Conservation (phyloP, 257 asterid species). For the Primulina huaijiensis region DNA sequence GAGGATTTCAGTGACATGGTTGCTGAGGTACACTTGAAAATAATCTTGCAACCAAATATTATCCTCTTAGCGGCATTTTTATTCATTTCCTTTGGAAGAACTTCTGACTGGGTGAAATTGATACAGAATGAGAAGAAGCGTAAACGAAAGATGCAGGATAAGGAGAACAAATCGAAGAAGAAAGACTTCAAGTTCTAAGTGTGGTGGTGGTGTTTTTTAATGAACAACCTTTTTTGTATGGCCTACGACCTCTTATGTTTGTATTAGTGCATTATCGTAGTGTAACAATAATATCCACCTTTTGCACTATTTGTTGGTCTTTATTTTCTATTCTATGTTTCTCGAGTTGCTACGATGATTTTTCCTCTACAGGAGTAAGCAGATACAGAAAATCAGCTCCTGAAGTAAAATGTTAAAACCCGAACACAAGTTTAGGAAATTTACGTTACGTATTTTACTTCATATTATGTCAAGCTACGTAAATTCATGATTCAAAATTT, state of each 20-base stretch:
- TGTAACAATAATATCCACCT: no score
- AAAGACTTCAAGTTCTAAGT: conserved; percentile 77
- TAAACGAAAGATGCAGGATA: conserved; percentile 90
- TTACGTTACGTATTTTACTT: neutral
- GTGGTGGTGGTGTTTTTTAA: neutral
- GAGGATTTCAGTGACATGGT: conserved; percentile 99
- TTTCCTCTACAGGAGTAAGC: neutral
- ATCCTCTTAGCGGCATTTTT: neutral
- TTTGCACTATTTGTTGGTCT: neutral
- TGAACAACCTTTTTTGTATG: conserved; percentile 3
- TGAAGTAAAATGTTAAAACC: no score
- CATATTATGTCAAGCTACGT: neutral
- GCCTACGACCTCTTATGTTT: neutral
- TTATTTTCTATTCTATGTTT: neutral
- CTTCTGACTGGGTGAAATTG: conserved; percentile 21
- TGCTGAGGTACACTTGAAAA: conserved; percentile 60
- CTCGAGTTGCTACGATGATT: neutral
- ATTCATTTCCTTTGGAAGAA: neutral
- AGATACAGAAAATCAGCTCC: neutral
- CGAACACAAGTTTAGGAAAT: neutral
- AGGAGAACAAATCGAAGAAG: conserved; percentile 88
- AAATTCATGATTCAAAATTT: neutral
- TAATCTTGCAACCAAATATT: neutral
- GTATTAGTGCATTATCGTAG: neutral
- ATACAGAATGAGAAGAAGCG: conserved; percentile 81